Evolutionary conservation across 2,329 filamentous ascomycete genomes (phyloP).

Genomic region (Exophiala sideris): DNA sequence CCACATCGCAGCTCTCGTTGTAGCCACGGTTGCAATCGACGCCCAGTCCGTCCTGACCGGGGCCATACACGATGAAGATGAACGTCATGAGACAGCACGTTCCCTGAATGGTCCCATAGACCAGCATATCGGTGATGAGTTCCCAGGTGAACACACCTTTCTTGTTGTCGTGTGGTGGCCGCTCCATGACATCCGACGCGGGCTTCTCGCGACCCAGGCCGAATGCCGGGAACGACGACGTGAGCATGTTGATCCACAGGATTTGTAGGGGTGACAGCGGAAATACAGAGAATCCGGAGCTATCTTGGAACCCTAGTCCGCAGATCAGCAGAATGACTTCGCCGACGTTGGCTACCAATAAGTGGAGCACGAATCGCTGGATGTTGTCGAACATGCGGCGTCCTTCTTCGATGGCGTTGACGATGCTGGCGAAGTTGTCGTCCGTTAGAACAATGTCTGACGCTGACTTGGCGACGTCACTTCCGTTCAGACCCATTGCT

Average conservation of each 20-base stretch:
- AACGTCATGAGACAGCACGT: constrained; percentile 50
- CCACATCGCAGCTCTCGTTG: constrained; percentile 48
- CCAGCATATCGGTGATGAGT: constrained; percentile 53
- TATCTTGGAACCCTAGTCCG: constrained; percentile 58
- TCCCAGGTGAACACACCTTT: constrained; percentile 52
- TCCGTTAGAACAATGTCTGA: constrained; percentile 62
- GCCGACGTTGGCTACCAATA: constrained; percentile 55
- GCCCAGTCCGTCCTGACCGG: constrained; percentile 51
- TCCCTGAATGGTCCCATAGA: constrained; percentile 53
- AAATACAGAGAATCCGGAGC: constrained; percentile 52
- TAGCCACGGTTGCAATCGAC: constrained; percentile 53
- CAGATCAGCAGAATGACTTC: constrained; percentile 57
- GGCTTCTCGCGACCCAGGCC: constrained; percentile 58
- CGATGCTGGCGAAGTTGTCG: constrained; percentile 84
- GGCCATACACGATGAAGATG: constrained; percentile 50
- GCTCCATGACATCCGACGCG: constrained; percentile 52
- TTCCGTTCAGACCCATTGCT: constrained; percentile 80
- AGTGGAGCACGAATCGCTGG: constrained; percentile 65
- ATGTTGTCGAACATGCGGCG: constrained; percentile 86
- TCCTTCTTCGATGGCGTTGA: constrained; percentile 77
- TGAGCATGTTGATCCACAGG: constrained; percentile 64
- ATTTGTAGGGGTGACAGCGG: constrained; percentile 59
- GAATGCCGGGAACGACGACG: constrained; percentile 57
- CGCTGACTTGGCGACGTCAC: constrained; percentile 80
- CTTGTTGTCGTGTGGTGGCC: constrained; percentile 53